Conservation (phyloP, 2,329 filamentous ascomycete genomes). For the Xylaria sp. region DNA sequence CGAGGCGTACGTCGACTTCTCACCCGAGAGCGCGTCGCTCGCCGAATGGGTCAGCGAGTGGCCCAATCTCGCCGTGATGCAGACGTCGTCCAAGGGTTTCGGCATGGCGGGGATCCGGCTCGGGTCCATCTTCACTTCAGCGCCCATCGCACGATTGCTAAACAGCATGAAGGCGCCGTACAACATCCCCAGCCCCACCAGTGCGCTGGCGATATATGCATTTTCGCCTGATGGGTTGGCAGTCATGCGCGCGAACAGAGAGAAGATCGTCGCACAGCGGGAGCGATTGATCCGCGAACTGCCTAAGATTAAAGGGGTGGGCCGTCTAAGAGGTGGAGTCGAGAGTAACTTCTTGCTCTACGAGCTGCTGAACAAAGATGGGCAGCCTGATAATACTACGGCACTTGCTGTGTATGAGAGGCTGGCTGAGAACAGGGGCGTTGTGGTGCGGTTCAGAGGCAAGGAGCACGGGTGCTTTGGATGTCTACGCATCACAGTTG, state of each 20-base stretch:
- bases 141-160: constrained; percentile 76
- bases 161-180: constrained; percentile 97
- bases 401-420: constrained; percentile 83
- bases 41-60: constrained; percentile 92
- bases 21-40: constrained; percentile 76
- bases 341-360: constrained; percentile 90
- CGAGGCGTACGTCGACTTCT: constrained; percentile 96
- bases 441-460: constrained; percentile 92
- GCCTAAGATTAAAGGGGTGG: constrained; percentile 77
- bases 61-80: constrained; percentile 96
- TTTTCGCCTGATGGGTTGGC: constrained; percentile 70
- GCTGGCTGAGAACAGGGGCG: constrained; percentile 83
- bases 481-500: constrained; percentile 89
- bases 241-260: constrained; percentile 73
- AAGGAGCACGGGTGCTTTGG: constrained; percentile 90
- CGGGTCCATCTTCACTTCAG: constrained; percentile 80
- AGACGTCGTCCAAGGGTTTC: constrained; percentile 98
- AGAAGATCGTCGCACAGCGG: constrained; percentile 76
- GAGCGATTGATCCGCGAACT: constrained; percentile 77
- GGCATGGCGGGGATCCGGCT: constrained; percentile 92
- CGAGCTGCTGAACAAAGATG: constrained; percentile 77
- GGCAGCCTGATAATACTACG: constrained; percentile 76
- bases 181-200: constrained; percentile 90
- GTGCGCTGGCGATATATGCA: constrained; percentile 76
- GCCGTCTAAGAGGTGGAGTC: constrained; percentile 77